Evolutionary conservation across 2,329 filamentous ascomycete genomes (phyloP).

Genomic region (Alternaria metachromatica): DNA sequence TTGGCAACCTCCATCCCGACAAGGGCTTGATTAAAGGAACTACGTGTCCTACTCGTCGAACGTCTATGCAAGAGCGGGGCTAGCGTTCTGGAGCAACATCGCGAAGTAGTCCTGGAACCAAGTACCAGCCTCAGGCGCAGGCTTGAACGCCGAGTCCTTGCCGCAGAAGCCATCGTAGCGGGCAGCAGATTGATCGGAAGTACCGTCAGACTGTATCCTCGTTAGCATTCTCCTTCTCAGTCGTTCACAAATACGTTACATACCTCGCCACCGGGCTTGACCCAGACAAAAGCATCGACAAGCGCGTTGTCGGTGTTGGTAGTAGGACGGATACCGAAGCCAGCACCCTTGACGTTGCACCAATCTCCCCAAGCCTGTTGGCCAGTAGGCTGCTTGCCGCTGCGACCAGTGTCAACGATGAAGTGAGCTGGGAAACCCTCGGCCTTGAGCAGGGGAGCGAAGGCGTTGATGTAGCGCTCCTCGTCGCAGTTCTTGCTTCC

Average conservation of each 20-base stretch:
- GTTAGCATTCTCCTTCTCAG: neutral
- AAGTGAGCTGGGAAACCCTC: slow-evolving; percentile 62
- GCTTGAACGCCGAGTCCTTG: slow-evolving; percentile 61
- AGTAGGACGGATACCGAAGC: slow-evolving; percentile 69
- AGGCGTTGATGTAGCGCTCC: slow-evolving; percentile 58
- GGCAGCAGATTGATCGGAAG: slow-evolving; percentile 49
- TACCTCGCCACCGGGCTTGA: slow-evolving; percentile 68
- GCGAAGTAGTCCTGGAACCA: slow-evolving; percentile 65
- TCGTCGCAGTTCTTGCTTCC: slow-evolving; percentile 61
- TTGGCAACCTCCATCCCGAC: neutral
- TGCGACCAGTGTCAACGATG: slow-evolving; percentile 62
- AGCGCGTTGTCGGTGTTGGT: slow-evolving; percentile 66
- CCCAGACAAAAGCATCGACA: slow-evolving; percentile 72
- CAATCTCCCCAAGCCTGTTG: slow-evolving; percentile 68
- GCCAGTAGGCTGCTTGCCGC: slow-evolving; percentile 65
- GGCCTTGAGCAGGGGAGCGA: slow-evolving; percentile 57
- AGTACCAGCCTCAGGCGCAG: slow-evolving; percentile 71
- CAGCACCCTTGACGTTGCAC: slow-evolving; percentile 70
- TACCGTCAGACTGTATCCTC: slow-evolving; percentile 51
- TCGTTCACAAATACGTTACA: neutral
- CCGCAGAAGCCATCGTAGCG: slow-evolving; percentile 66
- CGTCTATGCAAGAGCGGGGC: slow-evolving; percentile 33
- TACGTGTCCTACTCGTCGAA: neutral
- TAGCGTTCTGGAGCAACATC: slow-evolving; percentile 45
- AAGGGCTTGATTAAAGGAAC: neutral